Evolutionary conservation across 2,329 filamentous ascomycete species (phyloP).

Genomic region (Pestalotiopsis fici): DNA sequence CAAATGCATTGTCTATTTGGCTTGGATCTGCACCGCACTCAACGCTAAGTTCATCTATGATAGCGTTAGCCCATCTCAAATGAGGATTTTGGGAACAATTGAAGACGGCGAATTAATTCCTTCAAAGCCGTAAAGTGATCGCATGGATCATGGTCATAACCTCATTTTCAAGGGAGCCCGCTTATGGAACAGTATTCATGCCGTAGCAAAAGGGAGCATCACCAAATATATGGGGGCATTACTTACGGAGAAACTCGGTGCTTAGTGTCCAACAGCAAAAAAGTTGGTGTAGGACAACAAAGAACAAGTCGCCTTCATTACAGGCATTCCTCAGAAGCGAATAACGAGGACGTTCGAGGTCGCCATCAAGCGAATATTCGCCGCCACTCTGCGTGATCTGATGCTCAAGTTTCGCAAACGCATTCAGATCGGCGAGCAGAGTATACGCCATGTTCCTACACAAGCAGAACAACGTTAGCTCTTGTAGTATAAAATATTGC

Average conservation of each 20-base stretch:
- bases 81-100: background rate
- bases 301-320: slow-evolving; percentile 57
- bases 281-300: slow-evolving; percentile 65
- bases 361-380: slow-evolving; percentile 21
- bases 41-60: slow-evolving; percentile 27
- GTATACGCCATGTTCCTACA: slow-evolving; percentile 16
- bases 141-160: background rate
- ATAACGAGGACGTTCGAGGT: slow-evolving; percentile 49
- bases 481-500: background rate
- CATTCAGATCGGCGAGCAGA: slow-evolving; percentile 19
- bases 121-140: background rate
- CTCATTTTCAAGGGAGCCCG: background rate
- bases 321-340: slow-evolving; percentile 61
- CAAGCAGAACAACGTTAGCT: background rate
- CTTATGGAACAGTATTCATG: background rate
- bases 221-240: background rate
- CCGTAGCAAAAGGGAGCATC: background rate
- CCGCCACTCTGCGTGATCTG: slow-evolving; percentile 16
- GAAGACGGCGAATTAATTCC: background rate
- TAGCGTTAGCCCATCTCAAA: background rate
- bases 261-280: slow-evolving; percentile 58
- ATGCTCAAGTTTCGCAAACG: slow-evolving; percentile 11
- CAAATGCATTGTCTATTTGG: slow-evolving; percentile 33
- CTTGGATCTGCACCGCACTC: slow-evolving; percentile 21
- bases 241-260: slow-evolving; percentile 31